Conservation (phyloP, 2,329 filamentous ascomycete genomes). For the Scopulariopsis brevicaulis region DNA sequence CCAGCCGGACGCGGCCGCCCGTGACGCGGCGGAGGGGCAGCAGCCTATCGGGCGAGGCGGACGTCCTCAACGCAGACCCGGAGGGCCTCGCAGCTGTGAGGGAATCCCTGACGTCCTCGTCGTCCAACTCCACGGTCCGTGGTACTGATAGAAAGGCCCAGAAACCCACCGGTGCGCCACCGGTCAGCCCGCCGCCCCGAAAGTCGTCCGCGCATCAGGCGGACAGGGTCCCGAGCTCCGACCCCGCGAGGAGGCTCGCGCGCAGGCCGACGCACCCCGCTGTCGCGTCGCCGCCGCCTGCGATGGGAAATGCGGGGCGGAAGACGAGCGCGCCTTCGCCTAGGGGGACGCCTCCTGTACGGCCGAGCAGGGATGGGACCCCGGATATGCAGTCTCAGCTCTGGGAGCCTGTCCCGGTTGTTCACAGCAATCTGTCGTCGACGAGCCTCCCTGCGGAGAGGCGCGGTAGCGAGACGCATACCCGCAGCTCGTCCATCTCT, state of each 20-base stretch:
- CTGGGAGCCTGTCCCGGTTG: constrained; percentile 38
- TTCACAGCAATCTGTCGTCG: constrained; percentile 49
- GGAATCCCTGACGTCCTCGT: constrained; percentile 62
- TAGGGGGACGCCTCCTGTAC: constrained; percentile 33
- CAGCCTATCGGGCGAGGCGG: constrained; percentile 40
- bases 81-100: constrained; percentile 53
- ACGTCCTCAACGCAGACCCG: constrained; percentile 31
- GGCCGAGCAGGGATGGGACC: constrained; percentile 60
- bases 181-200: constrained; percentile 50
- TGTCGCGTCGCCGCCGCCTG: constrained; percentile 19
- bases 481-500: constrained; percentile 15
- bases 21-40: constrained; percentile 46
- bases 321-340: constrained; percentile 4
- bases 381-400: constrained; percentile 48
- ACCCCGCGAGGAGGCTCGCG: constrained; percentile 25
- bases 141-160: constrained; percentile 25
- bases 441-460: constrained; percentile 32
- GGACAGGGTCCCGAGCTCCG: constrained; percentile 18
- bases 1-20: constrained; percentile 43
- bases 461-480: constrained; percentile 27
- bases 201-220: constrained; percentile 45
- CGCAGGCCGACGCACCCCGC: constrained; percentile 16
- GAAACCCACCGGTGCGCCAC: constrained; percentile 33
- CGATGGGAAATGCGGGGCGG: constrained; percentile 16
- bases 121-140: constrained; percentile 57